Percentiles rank a stretch among this genome's conserved stretches.
Conservation (phyloP, 192 early-diverging fungal species). For the Coemansia pectinata region DNA sequence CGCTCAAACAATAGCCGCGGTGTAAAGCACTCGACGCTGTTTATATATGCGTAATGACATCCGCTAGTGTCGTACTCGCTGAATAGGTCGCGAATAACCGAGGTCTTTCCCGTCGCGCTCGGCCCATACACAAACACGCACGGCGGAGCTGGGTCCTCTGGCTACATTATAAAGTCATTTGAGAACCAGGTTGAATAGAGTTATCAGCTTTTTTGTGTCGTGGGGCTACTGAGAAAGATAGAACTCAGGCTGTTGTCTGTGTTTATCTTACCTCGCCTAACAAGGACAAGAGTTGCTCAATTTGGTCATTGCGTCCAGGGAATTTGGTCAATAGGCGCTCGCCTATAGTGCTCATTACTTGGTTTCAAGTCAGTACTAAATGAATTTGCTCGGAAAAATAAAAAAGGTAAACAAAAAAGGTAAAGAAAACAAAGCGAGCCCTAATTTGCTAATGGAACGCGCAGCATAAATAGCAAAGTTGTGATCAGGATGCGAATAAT, state of each 20-base stretch:
- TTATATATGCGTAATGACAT: conserved; percentile 56
- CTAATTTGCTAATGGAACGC: background rate
- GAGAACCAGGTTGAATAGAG: no score
- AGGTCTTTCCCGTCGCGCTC: conserved; percentile 63
- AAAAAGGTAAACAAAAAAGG: background rate
- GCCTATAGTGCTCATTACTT: conserved; percentile 1
- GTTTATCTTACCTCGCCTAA: conserved; percentile 30
- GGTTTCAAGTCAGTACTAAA: background rate
- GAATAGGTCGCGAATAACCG: conserved; percentile 45
- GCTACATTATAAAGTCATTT: background rate
- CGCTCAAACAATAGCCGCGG: conserved; percentile 79
- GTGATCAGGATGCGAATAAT: background rate
- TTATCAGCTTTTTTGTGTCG: background rate
- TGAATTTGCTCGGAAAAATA: background rate
- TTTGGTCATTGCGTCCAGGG: conserved; percentile 39
- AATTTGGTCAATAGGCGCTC: conserved; percentile 63
- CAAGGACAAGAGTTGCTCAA: conserved; percentile 35
- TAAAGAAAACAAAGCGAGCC: background rate
- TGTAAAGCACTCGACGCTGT: conserved; percentile 77
- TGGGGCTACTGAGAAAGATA: background rate
- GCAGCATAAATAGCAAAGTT: background rate
- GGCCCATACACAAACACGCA: conserved; percentile 61
- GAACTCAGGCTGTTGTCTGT: background rate
- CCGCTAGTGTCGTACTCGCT: conserved; percentile 24
- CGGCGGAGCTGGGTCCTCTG: conserved; percentile 40